These are phyloP conservation scores for Pleurotus ostreatus DNA, from an alignment of 768 basidiomycete species.

Conservation along the genomic window DNA sequence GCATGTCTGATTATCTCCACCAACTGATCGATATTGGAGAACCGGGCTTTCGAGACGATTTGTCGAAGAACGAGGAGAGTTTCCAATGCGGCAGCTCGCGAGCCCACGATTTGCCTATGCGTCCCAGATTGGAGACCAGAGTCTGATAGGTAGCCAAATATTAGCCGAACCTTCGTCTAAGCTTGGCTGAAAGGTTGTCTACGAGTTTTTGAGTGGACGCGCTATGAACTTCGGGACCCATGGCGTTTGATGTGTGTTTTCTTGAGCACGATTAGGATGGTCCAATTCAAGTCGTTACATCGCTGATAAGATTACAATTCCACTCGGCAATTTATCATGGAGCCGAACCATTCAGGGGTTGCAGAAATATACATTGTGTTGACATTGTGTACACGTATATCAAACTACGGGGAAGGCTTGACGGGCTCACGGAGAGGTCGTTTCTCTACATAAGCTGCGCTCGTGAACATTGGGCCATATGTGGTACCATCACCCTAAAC, in stretches of 20 bases:
- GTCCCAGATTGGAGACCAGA: slow-evolving; percentile 12
- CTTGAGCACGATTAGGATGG: not conserved
- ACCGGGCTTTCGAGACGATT: slow-evolving; percentile 83
- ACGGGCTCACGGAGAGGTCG: not conserved
- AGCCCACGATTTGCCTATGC: slow-evolving; percentile 85
- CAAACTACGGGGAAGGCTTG: not conserved
- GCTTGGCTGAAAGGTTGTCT: slow-evolving; percentile 64
- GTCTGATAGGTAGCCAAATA: slow-evolving; percentile 8
- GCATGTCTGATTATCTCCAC: slow-evolving; percentile 74
- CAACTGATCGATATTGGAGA: slow-evolving; percentile 83
- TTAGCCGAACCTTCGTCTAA: slow-evolving; percentile 63
- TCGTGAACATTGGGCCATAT: not conserved
- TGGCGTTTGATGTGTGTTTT: not conserved
- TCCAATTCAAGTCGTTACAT: not conserved
- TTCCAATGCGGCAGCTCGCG: slow-evolving; percentile 83
- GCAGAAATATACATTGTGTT: too few species aligned
- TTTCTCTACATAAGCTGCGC: not conserved
- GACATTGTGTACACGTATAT: too few species aligned
- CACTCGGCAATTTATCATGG: too few species aligned
- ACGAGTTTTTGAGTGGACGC: slow-evolving; percentile 52
- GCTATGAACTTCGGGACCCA: slow-evolving; percentile 13
- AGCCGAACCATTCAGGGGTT: too few species aligned
- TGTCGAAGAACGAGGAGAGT: slow-evolving; percentile 86
- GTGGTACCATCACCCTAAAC: slow-evolving; percentile 1
- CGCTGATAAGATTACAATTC: not conserved